Base-by-base conservation (phyloP, 1,284 basidiomycete species). In the Coniophora puteana region DNA sequence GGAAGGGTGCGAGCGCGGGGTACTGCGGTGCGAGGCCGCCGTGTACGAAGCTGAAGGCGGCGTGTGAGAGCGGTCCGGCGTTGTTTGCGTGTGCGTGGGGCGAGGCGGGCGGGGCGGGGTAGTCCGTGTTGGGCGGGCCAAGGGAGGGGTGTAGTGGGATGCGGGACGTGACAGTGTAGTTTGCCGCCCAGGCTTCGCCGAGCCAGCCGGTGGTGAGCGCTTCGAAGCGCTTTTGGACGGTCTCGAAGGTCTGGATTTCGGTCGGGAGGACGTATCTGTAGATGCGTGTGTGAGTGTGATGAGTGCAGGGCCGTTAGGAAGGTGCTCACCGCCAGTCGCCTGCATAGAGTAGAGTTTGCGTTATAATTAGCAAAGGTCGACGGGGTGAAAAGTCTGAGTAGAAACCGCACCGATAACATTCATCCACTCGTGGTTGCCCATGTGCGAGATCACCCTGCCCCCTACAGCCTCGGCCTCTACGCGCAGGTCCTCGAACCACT, bases 391-490 rank as follows among this genome's bases (percentile, higher is more conserved):
- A 38, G 12, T 6, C 8, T 41, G 25, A 43, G 28, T 21, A 23
- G 26, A 11, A 12, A 27, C 62, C 70, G 39, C 48, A 80, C 86
- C 87, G 49, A 93, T 83, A 7, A 78, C 80, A 52, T 94, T 94
- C 92, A 94, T 93, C 74, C 78, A 81, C 55, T 91, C 89, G 49
- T 92, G 89, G 54, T 93, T 97, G n/a, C 93, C 93, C 20, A 95
- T 65, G 44, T 91, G 73, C 13, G 76, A 82, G 21, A 94, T 59
- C 10, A 97, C 74, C 8, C 70, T 72, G 1, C 89, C 93, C 1
- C 91, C 91, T 5, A 63, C 69, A 1, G 62, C 62, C 2, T 64
- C 58, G 1, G 93, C 92, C 61, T 95, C 81, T 8, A 67, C 71
- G n/a, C 93, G 78, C 11, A 97, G 71, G 32, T 67, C 67, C 46